Evolutionary conservation across 345 rosid genomes (phyloP).

Genomic region (Carallia pectinifolia): DNA sequence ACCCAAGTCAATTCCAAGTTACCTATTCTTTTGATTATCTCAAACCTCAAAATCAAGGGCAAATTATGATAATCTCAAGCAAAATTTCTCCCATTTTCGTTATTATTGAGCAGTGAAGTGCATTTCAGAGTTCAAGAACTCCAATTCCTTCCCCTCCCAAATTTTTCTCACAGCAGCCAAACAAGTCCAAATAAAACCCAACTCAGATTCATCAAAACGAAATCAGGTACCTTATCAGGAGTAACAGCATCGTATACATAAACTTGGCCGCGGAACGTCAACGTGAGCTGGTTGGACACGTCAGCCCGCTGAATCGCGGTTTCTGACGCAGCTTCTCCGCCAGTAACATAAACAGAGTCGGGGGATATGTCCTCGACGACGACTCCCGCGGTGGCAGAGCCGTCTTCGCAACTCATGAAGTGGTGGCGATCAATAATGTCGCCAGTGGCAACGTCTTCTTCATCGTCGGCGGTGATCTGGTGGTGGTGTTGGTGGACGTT

Average conservation of each 20-base stretch:
- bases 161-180: neutral
- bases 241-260: constrained; percentile 82
- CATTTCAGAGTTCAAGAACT: too few relatives aligned
- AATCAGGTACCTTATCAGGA: constrained; percentile 60
- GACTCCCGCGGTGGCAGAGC: constrained; percentile 40
- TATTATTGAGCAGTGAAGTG: too few relatives aligned
- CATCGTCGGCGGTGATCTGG: constrained; percentile 41
- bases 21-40: neutral
- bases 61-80: neutral
- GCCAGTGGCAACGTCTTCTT: constrained; percentile 34
- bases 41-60: neutral
- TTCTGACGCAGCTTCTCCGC: constrained; percentile 37
- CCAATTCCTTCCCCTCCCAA: neutral
- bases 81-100: too few relatives aligned
- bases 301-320: constrained; percentile 33
- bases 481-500: constrained; percentile 43
- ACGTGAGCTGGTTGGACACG: constrained; percentile 61
- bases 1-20: neutral
- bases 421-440: constrained; percentile 41
- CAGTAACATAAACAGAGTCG: constrained; percentile 47
- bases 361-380: constrained; percentile 49
- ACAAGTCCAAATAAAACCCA: neutral
- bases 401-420: constrained; percentile 41
- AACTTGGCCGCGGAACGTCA: constrained; percentile 88
- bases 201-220: neutral